These are phyloP conservation scores for cucumber (Cucumis sativus) DNA, from an alignment of 306 rosid species.

Conservation along the genomic window Cucumber_9930_V3 NC_026658.2:13542001-13542500, in stretches of 20 bases:
- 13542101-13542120: neutral
- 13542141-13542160: neutral
- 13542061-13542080: neutral
- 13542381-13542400: slow-evolving; percentile 21
- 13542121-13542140: neutral
- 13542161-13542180: neutral
- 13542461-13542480: neutral
- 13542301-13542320: neutral
- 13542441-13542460: neutral
- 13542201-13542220: neutral
- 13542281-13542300: neutral
- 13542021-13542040: neutral
- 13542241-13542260: neutral
- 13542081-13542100: neutral
- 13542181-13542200: neutral
- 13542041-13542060: neutral
- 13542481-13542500: neutral
- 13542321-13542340: neutral
- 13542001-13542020: neutral
- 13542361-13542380: slow-evolving; percentile 9
- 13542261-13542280: neutral
- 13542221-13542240: neutral
- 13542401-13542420: slow-evolving; percentile 48
- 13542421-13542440: slow-evolving; percentile 80
- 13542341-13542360: neutral